phyloP scores from a whole-genome alignment of 305 asterid genomes.

The Rubia tinctorum region DNA sequence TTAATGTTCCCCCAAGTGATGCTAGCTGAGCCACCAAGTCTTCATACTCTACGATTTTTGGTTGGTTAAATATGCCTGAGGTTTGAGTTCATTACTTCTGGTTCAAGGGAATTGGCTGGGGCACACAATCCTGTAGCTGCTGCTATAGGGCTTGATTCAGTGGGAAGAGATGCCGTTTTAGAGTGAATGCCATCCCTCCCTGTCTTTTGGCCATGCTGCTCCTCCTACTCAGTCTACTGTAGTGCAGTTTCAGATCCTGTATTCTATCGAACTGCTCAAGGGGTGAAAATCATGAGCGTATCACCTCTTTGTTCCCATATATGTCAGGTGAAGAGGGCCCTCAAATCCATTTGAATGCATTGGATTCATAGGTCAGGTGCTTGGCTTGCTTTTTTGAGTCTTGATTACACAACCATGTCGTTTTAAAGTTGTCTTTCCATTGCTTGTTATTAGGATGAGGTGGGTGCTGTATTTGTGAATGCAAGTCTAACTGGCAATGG shows the following conservation, averaged over 20 bases:
- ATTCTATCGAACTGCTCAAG: too few species aligned
- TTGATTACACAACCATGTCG: not conserved
- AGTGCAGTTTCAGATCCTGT: too few species aligned
- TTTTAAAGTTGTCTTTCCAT: not conserved
- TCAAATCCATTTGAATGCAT: constrained; percentile 35
- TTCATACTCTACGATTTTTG: constrained; percentile 76
- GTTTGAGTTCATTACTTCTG: constrained; percentile 31
- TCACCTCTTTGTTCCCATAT: too few species aligned
- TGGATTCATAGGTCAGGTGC: constrained; percentile 34
- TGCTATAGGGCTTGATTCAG: constrained; percentile 32
- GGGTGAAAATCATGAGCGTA: too few species aligned
- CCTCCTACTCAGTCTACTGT: constrained; percentile 54
- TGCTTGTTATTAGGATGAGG: constrained; percentile 45
- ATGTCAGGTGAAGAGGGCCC: too few species aligned
- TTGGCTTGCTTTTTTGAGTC: constrained; percentile 7
- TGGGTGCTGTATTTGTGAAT: constrained; percentile 91
- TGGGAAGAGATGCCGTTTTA: constrained; percentile 53
- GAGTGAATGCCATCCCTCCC: constrained; percentile 29
- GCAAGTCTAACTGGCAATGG: constrained; percentile 62
- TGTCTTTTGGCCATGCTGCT: too few species aligned
- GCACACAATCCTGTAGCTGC: constrained; percentile 28
- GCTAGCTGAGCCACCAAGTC: constrained; percentile 74
- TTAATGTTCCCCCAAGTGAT: constrained; percentile 38
- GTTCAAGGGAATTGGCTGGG: constrained; percentile 51
- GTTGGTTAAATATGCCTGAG: too few species aligned